A percentile compares a stretch with the other conserved stretches of the same genome.
These are phyloP conservation scores for Sistotremastrum niveocremeum DNA, from an alignment of 768 basidiomycete genomes.

Conservation along the genomic window DNA sequence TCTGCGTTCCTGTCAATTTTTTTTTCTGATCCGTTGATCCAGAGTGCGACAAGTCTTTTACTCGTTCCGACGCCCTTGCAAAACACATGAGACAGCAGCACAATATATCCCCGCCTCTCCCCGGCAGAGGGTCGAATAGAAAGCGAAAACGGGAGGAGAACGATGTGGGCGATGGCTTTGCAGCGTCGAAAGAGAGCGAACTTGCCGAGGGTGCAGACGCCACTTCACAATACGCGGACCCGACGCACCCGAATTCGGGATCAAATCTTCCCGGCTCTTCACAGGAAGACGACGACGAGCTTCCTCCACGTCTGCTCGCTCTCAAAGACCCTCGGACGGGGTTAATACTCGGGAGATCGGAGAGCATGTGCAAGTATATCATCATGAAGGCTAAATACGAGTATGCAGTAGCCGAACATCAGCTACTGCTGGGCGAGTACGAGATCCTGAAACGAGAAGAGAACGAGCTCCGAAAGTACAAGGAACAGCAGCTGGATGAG, in stretches of 20 bases:
- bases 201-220: too few relatives aligned
- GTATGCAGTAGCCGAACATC: conserved; percentile 56
- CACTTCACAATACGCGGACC: too few relatives aligned
- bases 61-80: conserved; percentile 83
- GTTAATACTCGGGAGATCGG: conserved; percentile 56
- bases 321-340: conserved; percentile 45
- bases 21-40: background rate
- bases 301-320: conserved; percentile 41
- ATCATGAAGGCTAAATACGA: conserved; percentile 65
- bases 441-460: conserved; percentile 38
- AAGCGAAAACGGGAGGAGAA: conserved; percentile 50
- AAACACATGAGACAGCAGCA: conserved; percentile 90
- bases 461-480: conserved; percentile 22
- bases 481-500: conserved; percentile 47
- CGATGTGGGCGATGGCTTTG: conserved; percentile 5
- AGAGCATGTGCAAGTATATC: conserved; percentile 58
- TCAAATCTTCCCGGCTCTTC: too few relatives aligned
- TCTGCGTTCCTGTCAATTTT: background rate
- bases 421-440: conserved; percentile 51
- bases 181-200: too few relatives aligned
- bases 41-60: conserved; percentile 95
- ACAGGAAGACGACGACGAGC: conserved; percentile 23
- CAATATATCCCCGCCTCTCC: conserved; percentile 59
- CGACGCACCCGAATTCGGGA: too few relatives aligned
- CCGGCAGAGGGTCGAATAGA: conserved; percentile 47